Evolutionary conservation across 148 eudicot species (phyloP).

Genomic region (Chenopodium quinoa): DNA sequence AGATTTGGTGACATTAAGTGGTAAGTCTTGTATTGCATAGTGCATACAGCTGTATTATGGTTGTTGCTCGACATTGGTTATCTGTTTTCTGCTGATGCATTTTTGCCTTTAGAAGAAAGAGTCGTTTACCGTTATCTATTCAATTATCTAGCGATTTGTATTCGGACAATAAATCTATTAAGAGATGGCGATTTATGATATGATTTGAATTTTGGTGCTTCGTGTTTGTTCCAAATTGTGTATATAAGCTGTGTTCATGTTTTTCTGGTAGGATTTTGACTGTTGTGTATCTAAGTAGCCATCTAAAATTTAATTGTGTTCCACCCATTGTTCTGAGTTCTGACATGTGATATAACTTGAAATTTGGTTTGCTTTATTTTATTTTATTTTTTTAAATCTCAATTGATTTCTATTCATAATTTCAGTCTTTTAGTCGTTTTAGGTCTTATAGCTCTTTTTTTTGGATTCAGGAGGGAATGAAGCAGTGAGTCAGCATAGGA

Average conservation of each 20-base stretch:
- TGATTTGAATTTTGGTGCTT: background rate
- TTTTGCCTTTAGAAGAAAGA: background rate
- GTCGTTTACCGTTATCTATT: background rate
- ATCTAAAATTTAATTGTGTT: background rate
- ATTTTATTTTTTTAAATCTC: background rate
- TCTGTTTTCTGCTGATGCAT: background rate
- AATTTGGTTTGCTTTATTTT: background rate
- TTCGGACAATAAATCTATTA: background rate
- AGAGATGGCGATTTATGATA: background rate
- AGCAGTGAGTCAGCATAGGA: slow-evolving; percentile 46
- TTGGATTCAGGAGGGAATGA: slow-evolving; percentile 46
- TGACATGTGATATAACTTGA: background rate
- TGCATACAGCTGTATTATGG: background rate
- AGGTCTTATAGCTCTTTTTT: background rate
- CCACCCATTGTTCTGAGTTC: background rate
- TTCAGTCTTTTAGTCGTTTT: too few relatives aligned
- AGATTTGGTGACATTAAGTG: slow-evolving; percentile 47
- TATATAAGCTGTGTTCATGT: background rate
- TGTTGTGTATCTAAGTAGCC: background rate
- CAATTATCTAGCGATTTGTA: background rate
- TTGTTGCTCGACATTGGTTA: background rate
- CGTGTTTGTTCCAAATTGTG: background rate
- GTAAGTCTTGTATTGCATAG: slow-evolving; percentile 40
- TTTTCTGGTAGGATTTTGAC: background rate
- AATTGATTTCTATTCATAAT: too few relatives aligned